phyloP scores from a whole-genome alignment of 2,329 filamentous ascomycete genomes.

The Exophiala spinifera region DNA sequence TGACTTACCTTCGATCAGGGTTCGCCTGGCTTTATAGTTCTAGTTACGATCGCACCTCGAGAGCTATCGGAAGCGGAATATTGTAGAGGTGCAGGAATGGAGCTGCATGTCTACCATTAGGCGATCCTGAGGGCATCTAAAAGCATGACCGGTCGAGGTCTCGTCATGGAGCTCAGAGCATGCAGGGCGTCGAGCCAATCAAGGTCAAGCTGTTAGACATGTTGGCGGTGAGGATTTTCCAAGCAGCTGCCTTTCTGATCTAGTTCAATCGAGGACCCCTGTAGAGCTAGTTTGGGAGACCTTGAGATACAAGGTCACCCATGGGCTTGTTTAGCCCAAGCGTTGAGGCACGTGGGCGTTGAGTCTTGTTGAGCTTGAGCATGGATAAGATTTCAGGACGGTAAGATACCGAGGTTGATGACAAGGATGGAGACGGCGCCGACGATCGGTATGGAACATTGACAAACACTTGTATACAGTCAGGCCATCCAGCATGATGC shows the following conservation, averaged over 20 bases:
- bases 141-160: background rate
- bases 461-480: too few species aligned
- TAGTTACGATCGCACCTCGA: background rate
- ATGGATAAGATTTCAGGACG: too few species aligned
- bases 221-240: background rate
- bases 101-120: too few species aligned
- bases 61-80: too few species aligned
- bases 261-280: background rate
- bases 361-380: too few species aligned
- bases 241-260: background rate
- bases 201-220: background rate
- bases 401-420: too few species aligned
- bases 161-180: background rate
- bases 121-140: too few species aligned
- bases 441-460: conserved; percentile 53
- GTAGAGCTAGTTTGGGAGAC: too few species aligned
- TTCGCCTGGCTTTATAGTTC: conserved; percentile 2
- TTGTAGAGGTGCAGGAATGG: background rate
- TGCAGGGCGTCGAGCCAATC: background rate
- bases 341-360: too few species aligned
- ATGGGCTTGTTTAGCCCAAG: background rate
- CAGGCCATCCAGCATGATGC: conserved; percentile 54
- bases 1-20: conserved; percentile 7
- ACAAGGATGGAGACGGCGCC: too few species aligned
- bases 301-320: background rate